A percentile compares a stretch with the other conserved stretches of the same genome.
Conservation (phyloP, 2,329 filamentous ascomycete genomes). For the Pseudogymnoascus sp. region DNA sequence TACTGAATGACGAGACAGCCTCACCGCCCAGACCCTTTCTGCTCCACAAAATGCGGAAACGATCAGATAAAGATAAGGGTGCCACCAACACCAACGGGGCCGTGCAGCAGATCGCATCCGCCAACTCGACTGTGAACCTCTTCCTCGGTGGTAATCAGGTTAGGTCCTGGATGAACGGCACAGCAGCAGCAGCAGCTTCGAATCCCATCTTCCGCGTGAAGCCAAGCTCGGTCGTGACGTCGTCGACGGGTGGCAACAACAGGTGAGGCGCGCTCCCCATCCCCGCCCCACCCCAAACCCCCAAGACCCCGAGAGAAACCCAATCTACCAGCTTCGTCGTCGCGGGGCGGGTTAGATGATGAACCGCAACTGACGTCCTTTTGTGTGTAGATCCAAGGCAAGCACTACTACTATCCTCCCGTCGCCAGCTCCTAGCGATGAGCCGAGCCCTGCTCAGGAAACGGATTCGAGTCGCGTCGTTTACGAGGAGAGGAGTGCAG, state of each 20-base stretch:
- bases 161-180: constrained; percentile 28
- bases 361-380: no score
- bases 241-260: not conserved
- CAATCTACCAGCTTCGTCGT: not conserved
- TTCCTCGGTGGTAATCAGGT: constrained; percentile 22
- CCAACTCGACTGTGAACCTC: constrained; percentile 28
- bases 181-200: constrained; percentile 12
- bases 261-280: not conserved
- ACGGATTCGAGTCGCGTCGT: not conserved
- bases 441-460: constrained; percentile 38
- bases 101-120: constrained; percentile 24
- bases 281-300: no score
- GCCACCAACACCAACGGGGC: not conserved
- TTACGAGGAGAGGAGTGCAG: not conserved
- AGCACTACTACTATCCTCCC: constrained; percentile 38
- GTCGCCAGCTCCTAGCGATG: constrained; percentile 56
- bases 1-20: no score
- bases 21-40: no score
- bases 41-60: constrained; percentile 23
- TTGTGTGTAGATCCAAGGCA: no score
- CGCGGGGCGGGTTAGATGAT: no score
- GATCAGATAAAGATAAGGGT: constrained; percentile 23
- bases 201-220: constrained; percentile 23
- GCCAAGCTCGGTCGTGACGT: not conserved
- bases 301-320: no score